phyloP scores from a whole-genome alignment of 2,329 filamentous ascomycete genomes.

The Talaromyces amestolkiae region DNA sequence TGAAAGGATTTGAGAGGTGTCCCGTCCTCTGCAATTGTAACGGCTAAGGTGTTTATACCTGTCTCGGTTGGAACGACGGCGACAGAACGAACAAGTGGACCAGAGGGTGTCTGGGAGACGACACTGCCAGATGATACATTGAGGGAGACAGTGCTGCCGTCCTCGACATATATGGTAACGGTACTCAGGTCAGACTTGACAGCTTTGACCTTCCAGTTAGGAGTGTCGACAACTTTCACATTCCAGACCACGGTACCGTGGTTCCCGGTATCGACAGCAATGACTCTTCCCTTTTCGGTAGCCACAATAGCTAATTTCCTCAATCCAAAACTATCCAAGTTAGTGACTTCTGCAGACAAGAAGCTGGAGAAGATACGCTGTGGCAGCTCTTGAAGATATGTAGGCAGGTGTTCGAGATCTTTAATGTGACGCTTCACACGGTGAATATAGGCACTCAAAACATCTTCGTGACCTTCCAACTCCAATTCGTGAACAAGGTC shows the following conservation, averaged over 20 bases:
- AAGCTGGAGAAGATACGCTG: constrained; percentile 65
- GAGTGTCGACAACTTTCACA: constrained; percentile 59
- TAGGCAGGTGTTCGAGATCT: constrained; percentile 71
- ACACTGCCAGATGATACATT: constrained; percentile 46
- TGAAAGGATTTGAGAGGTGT: constrained; percentile 32
- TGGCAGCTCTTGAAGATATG: constrained; percentile 68
- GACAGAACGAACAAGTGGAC: constrained; percentile 32
- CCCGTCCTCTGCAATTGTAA: constrained; percentile 39
- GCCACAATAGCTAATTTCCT: constrained; percentile 80
- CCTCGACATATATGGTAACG: constrained; percentile 58
- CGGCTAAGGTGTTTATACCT: constrained; percentile 24
- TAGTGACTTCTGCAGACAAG: constrained; percentile 54
- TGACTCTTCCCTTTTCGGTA: constrained; percentile 73
- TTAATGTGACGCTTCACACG: constrained; percentile 76
- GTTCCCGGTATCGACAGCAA: constrained; percentile 74
- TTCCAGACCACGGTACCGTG: constrained; percentile 76
- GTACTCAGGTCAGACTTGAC: constrained; percentile 62
- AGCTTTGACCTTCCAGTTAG: constrained; percentile 65
- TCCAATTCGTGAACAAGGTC: constrained; percentile 77
- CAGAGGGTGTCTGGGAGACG: constrained; percentile 31
- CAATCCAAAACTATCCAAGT: constrained; percentile 70
- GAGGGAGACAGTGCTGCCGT: constrained; percentile 60
- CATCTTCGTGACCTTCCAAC: constrained; percentile 79
- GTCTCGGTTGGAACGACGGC: constrained; percentile 30
- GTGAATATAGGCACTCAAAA: constrained; percentile 79